phyloP scores from a whole-genome alignment of 805 yeast species.

The Candida alai region DNA sequence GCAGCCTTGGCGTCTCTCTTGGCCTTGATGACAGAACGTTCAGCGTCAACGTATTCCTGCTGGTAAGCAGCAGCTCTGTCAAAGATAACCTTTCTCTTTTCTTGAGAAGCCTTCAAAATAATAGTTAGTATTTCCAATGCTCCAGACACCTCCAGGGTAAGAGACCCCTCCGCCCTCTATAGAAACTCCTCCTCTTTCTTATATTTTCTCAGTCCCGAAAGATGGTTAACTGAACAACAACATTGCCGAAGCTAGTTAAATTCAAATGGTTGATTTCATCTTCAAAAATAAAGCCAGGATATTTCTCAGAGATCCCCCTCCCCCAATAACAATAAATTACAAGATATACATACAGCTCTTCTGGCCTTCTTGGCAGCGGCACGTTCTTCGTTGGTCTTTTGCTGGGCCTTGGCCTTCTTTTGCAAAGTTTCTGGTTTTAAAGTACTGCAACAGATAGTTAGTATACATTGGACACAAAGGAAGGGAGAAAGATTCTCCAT shows the following conservation, averaged over 20 bases:
- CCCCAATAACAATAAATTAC: constrained; percentile 2
- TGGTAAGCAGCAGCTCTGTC: constrained; percentile 97
- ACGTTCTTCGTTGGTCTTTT: constrained; percentile 71
- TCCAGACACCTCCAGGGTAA: not conserved
- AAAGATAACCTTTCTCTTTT: constrained; percentile 67
- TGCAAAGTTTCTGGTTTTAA: constrained; percentile 80
- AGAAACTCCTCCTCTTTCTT: too few species aligned
- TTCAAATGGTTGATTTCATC: constrained; percentile 46
- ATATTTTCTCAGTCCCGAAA: constrained; percentile 69
- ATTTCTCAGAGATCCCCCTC: not conserved
- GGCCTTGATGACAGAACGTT: constrained; percentile 80
- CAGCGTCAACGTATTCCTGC: constrained; percentile 90
- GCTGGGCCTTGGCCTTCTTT: constrained; percentile 77
- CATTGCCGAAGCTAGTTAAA: constrained; percentile 70
- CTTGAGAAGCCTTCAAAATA: constrained; percentile 35
- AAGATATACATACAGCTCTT: constrained; percentile 67
- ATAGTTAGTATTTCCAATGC: constrained; percentile 28
- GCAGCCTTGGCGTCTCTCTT: constrained; percentile 92
- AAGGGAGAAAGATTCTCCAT: too few species aligned
- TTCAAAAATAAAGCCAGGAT: constrained; percentile 43
- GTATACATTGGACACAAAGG: constrained; percentile 6
- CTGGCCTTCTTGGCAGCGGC: constrained; percentile 78
- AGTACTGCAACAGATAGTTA: constrained; percentile 28
- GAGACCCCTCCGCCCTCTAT: constrained; percentile 1
- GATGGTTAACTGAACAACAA: constrained; percentile 77